Evolutionary conservation across 1,139 yeast genomes (phyloP), one percentile per base, ranked within the genome.

Genomic region (Yamadazyma blattariae): DNA sequence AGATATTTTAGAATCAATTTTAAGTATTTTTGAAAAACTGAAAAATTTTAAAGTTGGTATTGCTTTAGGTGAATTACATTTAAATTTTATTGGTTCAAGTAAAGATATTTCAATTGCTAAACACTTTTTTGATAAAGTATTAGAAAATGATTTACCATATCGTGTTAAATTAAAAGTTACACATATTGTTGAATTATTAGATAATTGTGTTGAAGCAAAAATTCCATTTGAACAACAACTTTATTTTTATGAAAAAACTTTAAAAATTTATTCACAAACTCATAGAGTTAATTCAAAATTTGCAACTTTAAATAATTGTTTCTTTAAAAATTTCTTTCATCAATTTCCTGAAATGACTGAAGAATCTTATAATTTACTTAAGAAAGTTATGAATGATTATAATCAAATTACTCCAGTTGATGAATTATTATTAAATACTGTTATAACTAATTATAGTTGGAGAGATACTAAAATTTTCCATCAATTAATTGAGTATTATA

Each of bases 51-150:
- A 29, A 25, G 18, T 41, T 24, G 40, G 37, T 17, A 35, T 48
- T 13, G 40, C 38, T 21, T 58, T 70, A 42, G 59, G 68, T 31
- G 85, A 82, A 57, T 79, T 84, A 34, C 95, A 85, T 59, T 71
- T 83, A 44, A 74, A 85, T 2, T 88, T 89, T 51, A 82, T 89
- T 51, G 95, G 96, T 32, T 80, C 79, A 45, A 83, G 90, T 57
- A 79, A 79, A 47, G 94, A 88, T 49, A 68, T 82, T 34, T 70
- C 69, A 23, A 79, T 87, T 32, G 87, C 96, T 5, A 77, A 75
- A 51, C 75, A 78, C 34, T 85, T 85, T 51, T 88, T 83, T 54
- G 79, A 79, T 44, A 82, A 82, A 52, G 90, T 89, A 1, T 66
- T 84, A 34, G 68, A 72, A 40, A 64, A 65, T 37, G 79, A 79